Evolutionary conservation across 148 eudicot genomes (phyloP), one percentile per base, ranked within the genome.

Genomic region (Pouteria glomerata): DNA sequence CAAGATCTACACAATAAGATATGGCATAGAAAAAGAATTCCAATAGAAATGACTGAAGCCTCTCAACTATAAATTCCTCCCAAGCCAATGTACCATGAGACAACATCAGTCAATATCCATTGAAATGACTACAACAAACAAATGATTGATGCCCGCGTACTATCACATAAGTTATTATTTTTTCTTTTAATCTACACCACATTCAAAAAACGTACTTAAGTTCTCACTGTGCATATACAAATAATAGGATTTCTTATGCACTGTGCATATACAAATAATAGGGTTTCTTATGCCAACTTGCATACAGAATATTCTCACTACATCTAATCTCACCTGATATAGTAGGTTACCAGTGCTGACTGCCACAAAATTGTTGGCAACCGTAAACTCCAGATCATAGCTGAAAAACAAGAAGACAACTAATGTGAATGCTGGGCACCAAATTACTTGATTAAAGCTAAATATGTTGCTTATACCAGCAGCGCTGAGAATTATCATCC

Each of bases 331-430:
- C 60, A 96, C 99, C 96, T 96, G 97, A 87, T 87, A 87, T 77
- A 92, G 90, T 75, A 96, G 82, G 73, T 78, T 85, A 72, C 99
- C 99, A 55, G 84, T 85, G 87, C 99, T 92, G 60, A 87, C 92
- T 53, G 97, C 99, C 63, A 96, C 96, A 87, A 82, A 82, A 71
- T 88, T 87, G 76, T 76, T 83, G 74, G 92, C 89, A 72, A 96
- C 99, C 5, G 99, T 96, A 78, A 92, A 90, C 78, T 96, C 99
- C 80, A 96, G 70, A 77, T 96, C 96, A 84, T 82, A 96, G 84
- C 99, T 96, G 80, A 30, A 62, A 41, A 76, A 66, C n/a, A 63
- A 73, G 6, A 72, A 39, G 57, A 55, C 41, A 64, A 55, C 24
- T n/a, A 47, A 23, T 48, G 39, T 78, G 26, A 84, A 55, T 58